These are phyloP conservation scores for Aspergillus wentii DNA, from an alignment of 495 filamentous ascomycete genomes.

Conservation along the genomic window DNA sequence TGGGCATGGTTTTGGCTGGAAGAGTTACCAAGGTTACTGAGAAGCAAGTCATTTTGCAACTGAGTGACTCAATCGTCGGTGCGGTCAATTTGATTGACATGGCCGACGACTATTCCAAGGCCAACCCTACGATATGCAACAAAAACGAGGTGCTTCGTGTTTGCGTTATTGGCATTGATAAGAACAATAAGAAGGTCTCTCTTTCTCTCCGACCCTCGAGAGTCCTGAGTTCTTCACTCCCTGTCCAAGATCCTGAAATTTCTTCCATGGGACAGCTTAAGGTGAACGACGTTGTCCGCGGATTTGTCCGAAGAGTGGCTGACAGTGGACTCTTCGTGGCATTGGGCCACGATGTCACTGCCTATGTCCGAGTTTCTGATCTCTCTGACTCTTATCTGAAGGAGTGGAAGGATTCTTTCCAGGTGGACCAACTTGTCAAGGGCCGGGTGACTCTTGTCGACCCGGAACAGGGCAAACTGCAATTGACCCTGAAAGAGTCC, in stretches of 20 bases:
- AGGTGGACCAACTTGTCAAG: slow-evolving; percentile 82
- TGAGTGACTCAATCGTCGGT: slow-evolving; percentile 70
- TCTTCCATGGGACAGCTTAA: slow-evolving; percentile 62
- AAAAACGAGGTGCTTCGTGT: slow-evolving; percentile 86
- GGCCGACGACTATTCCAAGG: slow-evolving; percentile 76
- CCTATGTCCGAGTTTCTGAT: slow-evolving; percentile 76
- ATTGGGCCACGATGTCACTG: slow-evolving; percentile 73
- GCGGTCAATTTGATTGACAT: slow-evolving; percentile 74
- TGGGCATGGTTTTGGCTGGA: slow-evolving; percentile 75
- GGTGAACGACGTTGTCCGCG: slow-evolving; percentile 74
- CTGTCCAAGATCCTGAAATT: slow-evolving; percentile 79
- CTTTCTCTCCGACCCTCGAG: slow-evolving; percentile 84
- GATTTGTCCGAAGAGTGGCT: slow-evolving; percentile 81
- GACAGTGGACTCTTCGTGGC: slow-evolving; percentile 83
- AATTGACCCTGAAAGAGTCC: slow-evolving; percentile 83
- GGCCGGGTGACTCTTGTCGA: slow-evolving; percentile 74
- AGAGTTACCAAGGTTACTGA: slow-evolving; percentile 85
- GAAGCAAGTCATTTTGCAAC: slow-evolving; percentile 73
- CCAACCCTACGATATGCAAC: slow-evolving; percentile 59
- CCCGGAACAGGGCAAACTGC: slow-evolving; percentile 58
- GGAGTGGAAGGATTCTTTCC: slow-evolving; percentile 89
- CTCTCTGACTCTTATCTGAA: slow-evolving; percentile 88
- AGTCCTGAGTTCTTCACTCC: slow-evolving; percentile 78
- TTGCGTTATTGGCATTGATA: slow-evolving; percentile 74
- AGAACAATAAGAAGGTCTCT: slow-evolving; percentile 72